Percentiles rank a stretch among this genome's conserved stretches.
Evolutionary conservation across 495 filamentous ascomycete genomes (phyloP).

Genomic region (Penicillium pancosmium): DNA sequence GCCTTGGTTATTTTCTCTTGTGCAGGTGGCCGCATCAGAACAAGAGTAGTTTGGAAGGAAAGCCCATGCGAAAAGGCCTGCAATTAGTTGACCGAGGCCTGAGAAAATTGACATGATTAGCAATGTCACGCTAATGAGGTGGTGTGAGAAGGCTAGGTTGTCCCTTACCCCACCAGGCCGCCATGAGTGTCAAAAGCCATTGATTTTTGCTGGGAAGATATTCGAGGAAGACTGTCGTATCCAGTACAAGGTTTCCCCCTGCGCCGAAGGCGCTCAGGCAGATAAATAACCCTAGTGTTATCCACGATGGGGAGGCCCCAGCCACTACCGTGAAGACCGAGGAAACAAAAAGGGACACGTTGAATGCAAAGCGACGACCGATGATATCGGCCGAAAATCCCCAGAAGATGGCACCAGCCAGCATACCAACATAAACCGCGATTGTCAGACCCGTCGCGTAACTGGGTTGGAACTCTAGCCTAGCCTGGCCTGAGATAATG

Average conservation of each 20-base stretch:
- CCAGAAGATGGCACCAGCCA: constrained; percentile 58
- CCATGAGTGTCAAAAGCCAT: constrained; percentile 53
- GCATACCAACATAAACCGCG: constrained; percentile 58
- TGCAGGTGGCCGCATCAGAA: constrained; percentile 39
- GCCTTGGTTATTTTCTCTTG: constrained; percentile 50
- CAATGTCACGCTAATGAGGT: background rate
- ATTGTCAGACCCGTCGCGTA: constrained; percentile 58
- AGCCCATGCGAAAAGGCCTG: constrained; percentile 48
- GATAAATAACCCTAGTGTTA: constrained; percentile 50
- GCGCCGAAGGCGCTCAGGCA: constrained; percentile 51
- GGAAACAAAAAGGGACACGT: constrained; percentile 51
- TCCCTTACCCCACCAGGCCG: constrained; percentile 51
- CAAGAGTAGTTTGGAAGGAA: constrained; percentile 25
- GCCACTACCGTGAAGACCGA: constrained; percentile 53
- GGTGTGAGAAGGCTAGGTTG: background rate
- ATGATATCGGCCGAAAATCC: constrained; percentile 57
- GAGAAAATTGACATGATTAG: background rate
- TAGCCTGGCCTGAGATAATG: constrained; percentile 57
- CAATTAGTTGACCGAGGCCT: constrained; percentile 35
- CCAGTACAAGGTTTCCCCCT: constrained; percentile 71
- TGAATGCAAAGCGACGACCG: constrained; percentile 57
- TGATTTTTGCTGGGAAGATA: constrained; percentile 50
- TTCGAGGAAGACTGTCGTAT: constrained; percentile 63
- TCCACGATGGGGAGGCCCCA: constrained; percentile 51
- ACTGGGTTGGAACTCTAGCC: constrained; percentile 58